These are phyloP conservation scores for Malassezia equina DNA, from an alignment of 1,284 basidiomycete genomes.

Conservation along the genomic window DNA sequence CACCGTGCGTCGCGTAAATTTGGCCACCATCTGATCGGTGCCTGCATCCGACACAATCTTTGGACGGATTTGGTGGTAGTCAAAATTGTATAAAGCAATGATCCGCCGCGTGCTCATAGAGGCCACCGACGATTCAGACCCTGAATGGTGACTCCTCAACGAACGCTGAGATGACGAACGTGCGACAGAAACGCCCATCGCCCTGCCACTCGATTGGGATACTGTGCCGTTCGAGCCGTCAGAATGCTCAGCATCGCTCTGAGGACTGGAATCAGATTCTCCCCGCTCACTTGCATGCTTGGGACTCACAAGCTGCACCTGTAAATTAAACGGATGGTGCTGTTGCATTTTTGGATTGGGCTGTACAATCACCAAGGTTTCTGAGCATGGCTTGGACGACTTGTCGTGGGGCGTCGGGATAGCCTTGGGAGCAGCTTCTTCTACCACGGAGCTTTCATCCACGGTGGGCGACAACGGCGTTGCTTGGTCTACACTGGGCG, in stretches of 20 bases:
- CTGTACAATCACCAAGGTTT: slow-evolving; percentile 51
- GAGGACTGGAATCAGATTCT: background rate
- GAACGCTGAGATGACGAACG: slow-evolving; percentile 15
- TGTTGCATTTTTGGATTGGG: slow-evolving; percentile 70
- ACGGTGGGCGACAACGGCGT: background rate
- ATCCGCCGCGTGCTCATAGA: slow-evolving; percentile 55
- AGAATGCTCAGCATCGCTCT: background rate
- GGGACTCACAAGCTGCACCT: slow-evolving; percentile 70
- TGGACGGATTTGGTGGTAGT: slow-evolving; percentile 82
- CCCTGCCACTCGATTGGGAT: slow-evolving; percentile 21
- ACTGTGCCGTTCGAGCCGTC: background rate
- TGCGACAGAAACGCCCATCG: slow-evolving; percentile 18
- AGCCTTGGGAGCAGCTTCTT: background rate
- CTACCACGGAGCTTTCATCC: background rate
- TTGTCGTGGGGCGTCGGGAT: background rate
- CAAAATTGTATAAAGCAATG: slow-evolving; percentile 84
- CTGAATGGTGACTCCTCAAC: slow-evolving; percentile 28
- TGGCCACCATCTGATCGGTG: slow-evolving; percentile 86
- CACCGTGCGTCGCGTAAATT: slow-evolving; percentile 67
- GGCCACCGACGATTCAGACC: background rate
- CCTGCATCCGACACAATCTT: slow-evolving; percentile 83
- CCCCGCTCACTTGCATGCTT: background rate
- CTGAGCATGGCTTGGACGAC: slow-evolving; percentile 19
- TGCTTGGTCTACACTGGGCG: too few species aligned
- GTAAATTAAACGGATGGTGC: slow-evolving; percentile 80